Percentiles rank a stretch among this genome's conserved stretches.
Conservation (phyloP, 2,329 filamentous ascomycete species). For the Colletotrichum truncatum region DNA sequence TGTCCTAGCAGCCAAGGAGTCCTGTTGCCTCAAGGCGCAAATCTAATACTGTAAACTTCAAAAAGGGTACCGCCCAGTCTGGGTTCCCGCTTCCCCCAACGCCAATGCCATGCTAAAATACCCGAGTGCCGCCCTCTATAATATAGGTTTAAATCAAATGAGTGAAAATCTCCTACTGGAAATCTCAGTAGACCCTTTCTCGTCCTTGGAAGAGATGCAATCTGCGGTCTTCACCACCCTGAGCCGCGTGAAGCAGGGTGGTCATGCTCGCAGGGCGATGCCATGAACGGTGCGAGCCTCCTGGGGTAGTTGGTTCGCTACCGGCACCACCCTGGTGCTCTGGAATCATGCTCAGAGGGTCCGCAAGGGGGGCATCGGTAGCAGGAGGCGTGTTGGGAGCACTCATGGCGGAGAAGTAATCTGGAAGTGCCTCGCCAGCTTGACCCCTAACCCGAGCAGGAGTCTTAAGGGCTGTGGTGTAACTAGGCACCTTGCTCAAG, state of each 20-base stretch:
- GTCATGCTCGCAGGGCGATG: conserved; percentile 30
- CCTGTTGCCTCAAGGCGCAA: conserved; percentile 23
- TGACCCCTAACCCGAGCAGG: conserved; percentile 64
- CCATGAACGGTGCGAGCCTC: conserved; percentile 23
- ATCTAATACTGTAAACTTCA: conserved; percentile 12
- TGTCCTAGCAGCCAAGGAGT: conserved; percentile 18
- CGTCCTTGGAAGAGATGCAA: conserved; percentile 47
- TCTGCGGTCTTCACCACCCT: conserved; percentile 35
- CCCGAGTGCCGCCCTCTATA: neutral
- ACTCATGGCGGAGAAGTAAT: conserved; percentile 71
- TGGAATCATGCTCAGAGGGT: conserved; percentile 40
- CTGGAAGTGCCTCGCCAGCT: conserved; percentile 64
- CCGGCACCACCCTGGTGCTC: conserved; percentile 31
- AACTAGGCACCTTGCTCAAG: conserved; percentile 80
- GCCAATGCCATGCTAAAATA: conserved; percentile 16
- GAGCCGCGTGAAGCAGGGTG: conserved; percentile 19
- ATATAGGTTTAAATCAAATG: neutral
- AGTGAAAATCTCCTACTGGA: neutral
- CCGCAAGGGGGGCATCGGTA: conserved; percentile 36
- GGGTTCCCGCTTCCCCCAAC: neutral
- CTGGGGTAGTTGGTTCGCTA: conserved; percentile 22
- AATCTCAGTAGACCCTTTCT: conserved; percentile 40
- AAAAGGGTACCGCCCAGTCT: neutral
- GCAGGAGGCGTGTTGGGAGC: conserved; percentile 58
- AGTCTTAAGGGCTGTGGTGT: conserved; percentile 76